Evolutionary conservation across 2,329 filamentous ascomycete genomes (phyloP), one percentile per base, ranked within the genome.

Genomic region (Sclerotinia borealis): DNA sequence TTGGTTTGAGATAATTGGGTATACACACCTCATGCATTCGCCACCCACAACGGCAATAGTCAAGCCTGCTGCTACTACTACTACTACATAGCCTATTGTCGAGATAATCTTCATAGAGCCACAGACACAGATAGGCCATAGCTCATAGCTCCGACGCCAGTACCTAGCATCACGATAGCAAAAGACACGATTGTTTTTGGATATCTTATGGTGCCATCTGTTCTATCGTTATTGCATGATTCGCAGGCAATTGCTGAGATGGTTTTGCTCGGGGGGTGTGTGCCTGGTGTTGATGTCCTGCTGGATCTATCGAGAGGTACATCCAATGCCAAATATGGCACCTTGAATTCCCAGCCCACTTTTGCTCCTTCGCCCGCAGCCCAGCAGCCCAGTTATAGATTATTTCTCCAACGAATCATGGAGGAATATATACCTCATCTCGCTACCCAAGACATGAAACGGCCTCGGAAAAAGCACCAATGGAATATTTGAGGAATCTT

Each of bases 161-260:
- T 84, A 85, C 83, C 84, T 89, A 90, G 86, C 85, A 85, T 85
- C 83, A 86, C 83, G 86, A 86, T 90, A 90, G 88, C 87, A 88
- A 84, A 87, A 80, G 76, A 79, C 75, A 78, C 77, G 71, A 74
- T 73, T 74, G 64, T 74, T 75, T 71, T 72, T 73, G 73, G 73
- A 74, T 72, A 68, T 74, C 70, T 72, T 72, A 68, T 70, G 71
- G 69, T 72, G 71, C 73, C 71, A 73, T 69, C 67, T 70, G 70
- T 72, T 69, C 68, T 56, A 39, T 31, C 69, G 71, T 71, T 69
- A 67, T 70, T 72, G 72, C 63, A 64, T 61, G 64, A 61, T 61
- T 68, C 49, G 59, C 59, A 54, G 51, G 60, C 50, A 62, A 58
- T 62, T 48, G 58, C 49, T 62, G 45, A 56, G 60, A 56, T 56